These are phyloP conservation scores for Umbilicaria muhlenbergii DNA, from an alignment of 495 filamentous ascomycete species.

Conservation along the genomic window DNA sequence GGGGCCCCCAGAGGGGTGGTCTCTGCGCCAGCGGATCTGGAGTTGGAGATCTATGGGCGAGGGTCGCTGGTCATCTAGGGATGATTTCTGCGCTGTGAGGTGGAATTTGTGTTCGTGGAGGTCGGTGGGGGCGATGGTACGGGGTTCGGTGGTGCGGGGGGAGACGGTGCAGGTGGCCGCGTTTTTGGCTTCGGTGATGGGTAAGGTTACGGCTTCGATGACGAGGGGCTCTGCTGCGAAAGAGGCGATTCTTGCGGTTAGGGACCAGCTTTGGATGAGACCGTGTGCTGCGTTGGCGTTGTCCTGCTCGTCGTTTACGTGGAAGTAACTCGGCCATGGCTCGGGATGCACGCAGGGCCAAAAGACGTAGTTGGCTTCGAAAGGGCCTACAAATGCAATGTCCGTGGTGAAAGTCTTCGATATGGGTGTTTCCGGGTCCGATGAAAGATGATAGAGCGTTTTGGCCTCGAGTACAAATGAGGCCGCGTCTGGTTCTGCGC, in stretches of 20 bases:
- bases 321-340: slow-evolving; percentile 78
- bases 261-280: slow-evolving; percentile 64
- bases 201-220: slow-evolving; percentile 46
- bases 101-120: slow-evolving; percentile 55
- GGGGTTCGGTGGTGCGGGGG: slow-evolving; percentile 14
- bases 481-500: slow-evolving; percentile 29
- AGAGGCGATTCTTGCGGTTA: slow-evolving; percentile 57
- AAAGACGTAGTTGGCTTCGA: slow-evolving; percentile 80
- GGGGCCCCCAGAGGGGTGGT: slow-evolving; percentile 16
- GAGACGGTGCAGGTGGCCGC: slow-evolving; percentile 32
- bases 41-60: slow-evolving; percentile 60
- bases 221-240: slow-evolving; percentile 57
- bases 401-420: slow-evolving; percentile 50
- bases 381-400: slow-evolving; percentile 61
- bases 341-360: slow-evolving; percentile 58
- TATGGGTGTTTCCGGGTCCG: slow-evolving; percentile 73
- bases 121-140: slow-evolving; percentile 40
- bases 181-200: slow-evolving; percentile 37
- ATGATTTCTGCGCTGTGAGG: slow-evolving; percentile 52
- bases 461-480: slow-evolving; percentile 57
- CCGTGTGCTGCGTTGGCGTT: slow-evolving; percentile 29
- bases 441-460: slow-evolving; percentile 58
- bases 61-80: slow-evolving; percentile 64
- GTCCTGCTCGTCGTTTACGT: slow-evolving; percentile 24
- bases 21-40: slow-evolving; percentile 58